These are phyloP conservation scores for Bonnemaisonia californica DNA, from an alignment of 31 red algal species.

Conservation along the genomic window DNA sequence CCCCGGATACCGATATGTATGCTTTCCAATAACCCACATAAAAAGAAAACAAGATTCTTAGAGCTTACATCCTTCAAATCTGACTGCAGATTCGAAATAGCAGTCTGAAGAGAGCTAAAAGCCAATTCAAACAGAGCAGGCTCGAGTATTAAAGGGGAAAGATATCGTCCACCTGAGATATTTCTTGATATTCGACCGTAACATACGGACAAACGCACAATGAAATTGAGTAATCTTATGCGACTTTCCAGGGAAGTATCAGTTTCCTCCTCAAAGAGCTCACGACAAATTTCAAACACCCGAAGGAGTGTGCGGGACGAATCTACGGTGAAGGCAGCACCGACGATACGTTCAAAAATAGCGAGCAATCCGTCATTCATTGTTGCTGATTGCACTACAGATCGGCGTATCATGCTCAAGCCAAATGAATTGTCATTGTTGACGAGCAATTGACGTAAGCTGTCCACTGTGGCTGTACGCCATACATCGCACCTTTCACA, in stretches of 20 bases:
- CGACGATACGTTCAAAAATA: conserved; percentile 55
- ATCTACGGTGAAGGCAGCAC: conserved; percentile 4
- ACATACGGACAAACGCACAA: conserved; percentile 41
- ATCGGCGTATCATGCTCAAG: conserved; percentile 31
- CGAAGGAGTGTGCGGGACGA: conserved; percentile 15
- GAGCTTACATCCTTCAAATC: background rate
- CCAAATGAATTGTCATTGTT: conserved; percentile 15
- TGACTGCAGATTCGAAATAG: background rate
- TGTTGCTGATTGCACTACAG: conserved; percentile 63
- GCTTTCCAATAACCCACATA: conserved; percentile 44
- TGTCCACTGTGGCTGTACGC: conserved; percentile 9
- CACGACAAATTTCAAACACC: conserved; percentile 22
- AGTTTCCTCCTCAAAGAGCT: conserved; percentile 15
- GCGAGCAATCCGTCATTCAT: conserved; percentile 54
- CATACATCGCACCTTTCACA: conserved; percentile 41
- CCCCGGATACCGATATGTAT: conserved; percentile 31
- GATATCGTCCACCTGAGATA: background rate
- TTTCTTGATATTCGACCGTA: conserved; percentile 33
- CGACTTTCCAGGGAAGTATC: conserved; percentile 41
- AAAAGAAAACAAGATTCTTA: conserved; percentile 39
- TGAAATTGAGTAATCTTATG: conserved; percentile 54
- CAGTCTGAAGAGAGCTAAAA: conserved; percentile 21
- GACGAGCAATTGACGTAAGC: conserved; percentile 19
- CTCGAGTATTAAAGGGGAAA: conserved; percentile 20
- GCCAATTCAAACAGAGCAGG: conserved; percentile 49